Percentiles rank a stretch among this genome's conserved stretches.
Evolutionary conservation across 495 filamentous ascomycete genomes (phyloP).

Genomic region (Podospora appendiculata): DNA sequence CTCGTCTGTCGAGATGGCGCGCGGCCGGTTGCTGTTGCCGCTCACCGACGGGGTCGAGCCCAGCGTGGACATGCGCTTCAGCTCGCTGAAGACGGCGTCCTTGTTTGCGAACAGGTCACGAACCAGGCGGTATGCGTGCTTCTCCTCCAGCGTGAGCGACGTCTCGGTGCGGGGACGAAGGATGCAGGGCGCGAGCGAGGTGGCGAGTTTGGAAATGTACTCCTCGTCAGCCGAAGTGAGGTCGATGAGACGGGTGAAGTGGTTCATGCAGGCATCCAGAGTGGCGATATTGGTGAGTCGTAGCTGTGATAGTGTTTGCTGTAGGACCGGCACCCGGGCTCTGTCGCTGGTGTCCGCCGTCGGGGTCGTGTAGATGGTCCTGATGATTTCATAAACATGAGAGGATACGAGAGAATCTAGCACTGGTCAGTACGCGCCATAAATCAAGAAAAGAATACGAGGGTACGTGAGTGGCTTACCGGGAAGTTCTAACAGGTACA

Average conservation of each 20-base stretch:
- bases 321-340: slow-evolving; percentile 81
- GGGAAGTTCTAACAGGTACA: slow-evolving; percentile 93
- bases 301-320: slow-evolving; percentile 90
- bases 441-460: not conserved
- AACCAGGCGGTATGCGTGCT: slow-evolving; percentile 83
- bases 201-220: slow-evolving; percentile 70
- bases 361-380: slow-evolving; percentile 88
- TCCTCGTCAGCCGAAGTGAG: slow-evolving; percentile 91
- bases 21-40: slow-evolving; percentile 52
- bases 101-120: slow-evolving; percentile 92
- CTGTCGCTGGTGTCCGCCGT: slow-evolving; percentile 59
- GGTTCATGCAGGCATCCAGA: slow-evolving; percentile 94
- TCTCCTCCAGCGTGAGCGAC: slow-evolving; percentile 90
- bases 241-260: slow-evolving; percentile 95
- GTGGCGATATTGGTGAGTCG: slow-evolving; percentile 97
- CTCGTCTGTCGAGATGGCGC: slow-evolving; percentile 92
- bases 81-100: slow-evolving; percentile 86
- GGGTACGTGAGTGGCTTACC: slow-evolving; percentile 44
- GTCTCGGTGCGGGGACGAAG: slow-evolving; percentile 80
- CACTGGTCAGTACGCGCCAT: slow-evolving; percentile 1
- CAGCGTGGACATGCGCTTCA: slow-evolving; percentile 80
- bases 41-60: slow-evolving; percentile 42
- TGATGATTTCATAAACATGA: slow-evolving; percentile 97
- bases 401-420: slow-evolving; percentile 93
- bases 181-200: slow-evolving; percentile 75